phyloP scores from a whole-genome alignment of 78 protist species.

The Tieghemostelium lacteum region DNA sequence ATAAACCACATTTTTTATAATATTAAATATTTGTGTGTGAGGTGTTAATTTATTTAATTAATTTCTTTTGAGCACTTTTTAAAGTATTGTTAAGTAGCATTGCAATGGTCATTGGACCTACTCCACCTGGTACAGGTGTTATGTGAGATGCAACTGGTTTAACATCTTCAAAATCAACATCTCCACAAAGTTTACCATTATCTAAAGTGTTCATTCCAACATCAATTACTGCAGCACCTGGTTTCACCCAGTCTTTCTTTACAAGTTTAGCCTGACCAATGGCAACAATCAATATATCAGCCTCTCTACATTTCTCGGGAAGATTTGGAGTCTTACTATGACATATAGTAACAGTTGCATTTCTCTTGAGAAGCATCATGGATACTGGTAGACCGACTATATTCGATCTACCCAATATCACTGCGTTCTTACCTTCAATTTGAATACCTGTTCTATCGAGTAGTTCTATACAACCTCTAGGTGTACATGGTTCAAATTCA shows the following conservation, averaged over 20 bases:
- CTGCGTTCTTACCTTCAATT: conserved; percentile 91
- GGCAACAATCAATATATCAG: conserved; percentile 97
- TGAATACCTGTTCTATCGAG: conserved; percentile 73
- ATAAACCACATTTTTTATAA: background rate
- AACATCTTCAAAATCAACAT: conserved; percentile 84
- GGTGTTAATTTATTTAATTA: conserved; percentile 16
- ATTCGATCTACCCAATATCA: conserved; percentile 93
- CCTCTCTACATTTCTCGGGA: conserved; percentile 56
- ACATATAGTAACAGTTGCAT: conserved; percentile 96
- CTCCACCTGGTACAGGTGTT: conserved; percentile 99
- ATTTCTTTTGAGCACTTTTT: conserved; percentile 55
- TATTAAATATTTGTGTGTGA: no score
- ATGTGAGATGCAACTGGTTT: conserved; percentile 87
- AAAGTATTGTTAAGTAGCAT: conserved; percentile 75
- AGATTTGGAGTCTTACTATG: conserved; percentile 91
- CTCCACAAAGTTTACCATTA: conserved; percentile 85
- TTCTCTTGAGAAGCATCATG: conserved; percentile 56
- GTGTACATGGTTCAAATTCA: conserved; percentile 92
- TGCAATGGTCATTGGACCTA: conserved; percentile 98
- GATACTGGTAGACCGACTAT: conserved; percentile 96
- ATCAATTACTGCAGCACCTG: conserved; percentile 95
- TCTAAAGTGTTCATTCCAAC: conserved; percentile 93
- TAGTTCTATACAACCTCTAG: conserved; percentile 93
- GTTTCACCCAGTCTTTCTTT: conserved; percentile 92
- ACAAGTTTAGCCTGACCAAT: conserved; percentile 88